A percentile compares a stretch with the other conserved stretches of the same genome.
These are phyloP conservation scores for Schizochytrium sp. DNA, from an alignment of 108 stramenopile species.

Conservation along the genomic window DNA sequence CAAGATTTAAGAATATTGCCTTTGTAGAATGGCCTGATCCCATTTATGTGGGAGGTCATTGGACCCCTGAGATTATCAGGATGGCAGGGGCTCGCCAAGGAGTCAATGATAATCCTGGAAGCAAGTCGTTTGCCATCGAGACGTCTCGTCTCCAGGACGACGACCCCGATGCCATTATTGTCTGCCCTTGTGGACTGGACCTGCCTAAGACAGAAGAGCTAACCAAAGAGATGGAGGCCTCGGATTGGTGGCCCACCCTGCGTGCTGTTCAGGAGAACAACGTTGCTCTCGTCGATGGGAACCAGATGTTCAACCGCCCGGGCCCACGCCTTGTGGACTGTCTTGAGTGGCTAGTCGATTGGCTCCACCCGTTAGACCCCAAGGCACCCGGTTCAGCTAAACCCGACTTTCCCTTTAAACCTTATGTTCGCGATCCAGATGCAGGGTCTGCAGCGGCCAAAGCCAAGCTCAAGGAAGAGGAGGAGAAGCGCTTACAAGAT, in stretches of 20 bases:
- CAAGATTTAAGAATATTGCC: slow-evolving; percentile 72
- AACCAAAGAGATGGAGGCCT: slow-evolving; percentile 50
- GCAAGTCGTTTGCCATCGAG: slow-evolving; percentile 75
- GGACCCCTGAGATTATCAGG: slow-evolving; percentile 88
- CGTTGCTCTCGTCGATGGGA: slow-evolving; percentile 85
- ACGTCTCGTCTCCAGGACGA: slow-evolving; percentile 77
- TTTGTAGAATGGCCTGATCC: slow-evolving; percentile 93
- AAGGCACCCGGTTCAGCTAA: background rate
- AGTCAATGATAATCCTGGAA: slow-evolving; percentile 47
- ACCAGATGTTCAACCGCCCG: slow-evolving; percentile 87
- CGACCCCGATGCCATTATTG: slow-evolving; percentile 86
- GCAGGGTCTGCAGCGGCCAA: background rate
- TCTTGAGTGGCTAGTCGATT: slow-evolving; percentile 80
- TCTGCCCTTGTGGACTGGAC: slow-evolving; percentile 91
- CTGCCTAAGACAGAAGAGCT: slow-evolving; percentile 78
- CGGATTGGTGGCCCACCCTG: slow-evolving; percentile 71
- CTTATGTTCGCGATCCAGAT: background rate
- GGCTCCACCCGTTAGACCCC: slow-evolving; percentile 65
- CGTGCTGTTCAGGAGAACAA: slow-evolving; percentile 74
- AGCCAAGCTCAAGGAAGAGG: background rate
- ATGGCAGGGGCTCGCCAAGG: slow-evolving; percentile 79
- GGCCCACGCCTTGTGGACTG: slow-evolving; percentile 85
- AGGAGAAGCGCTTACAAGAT: background rate
- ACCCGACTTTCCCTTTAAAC: slow-evolving; percentile 33
- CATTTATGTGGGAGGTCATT: slow-evolving; percentile 89